phyloP scores from a whole-genome alignment of 2,329 filamentous ascomycete species.

The Lachnellula hyalina region DNA sequence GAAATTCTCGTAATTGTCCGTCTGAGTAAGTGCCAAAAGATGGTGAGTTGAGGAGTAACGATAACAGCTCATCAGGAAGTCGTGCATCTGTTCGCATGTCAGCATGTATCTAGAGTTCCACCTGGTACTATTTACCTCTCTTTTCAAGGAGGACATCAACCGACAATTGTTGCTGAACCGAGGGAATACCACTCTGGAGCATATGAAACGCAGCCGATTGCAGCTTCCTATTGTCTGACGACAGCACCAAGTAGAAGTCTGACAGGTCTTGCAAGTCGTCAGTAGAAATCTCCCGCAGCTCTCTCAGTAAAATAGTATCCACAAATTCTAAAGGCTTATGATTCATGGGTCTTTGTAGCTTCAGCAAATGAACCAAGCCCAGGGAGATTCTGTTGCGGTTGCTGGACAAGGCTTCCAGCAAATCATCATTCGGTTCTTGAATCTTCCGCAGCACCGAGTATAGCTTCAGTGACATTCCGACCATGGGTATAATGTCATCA shows the following conservation, averaged over 20 bases:
- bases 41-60: constrained; percentile 74
- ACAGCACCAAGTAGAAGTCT: constrained; percentile 70
- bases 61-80: constrained; percentile 79
- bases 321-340: constrained; percentile 69
- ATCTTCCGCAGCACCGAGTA: constrained; percentile 58
- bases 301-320: constrained; percentile 66
- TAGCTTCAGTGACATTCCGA: constrained; percentile 70
- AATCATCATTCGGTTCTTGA: constrained; percentile 77
- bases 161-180: constrained; percentile 73
- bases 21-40: constrained; percentile 62
- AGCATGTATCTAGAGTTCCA: constrained; percentile 3
- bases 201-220: constrained; percentile 78
- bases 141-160: constrained; percentile 71
- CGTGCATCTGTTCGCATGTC: constrained; percentile 46
- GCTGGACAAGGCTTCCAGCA: constrained; percentile 66
- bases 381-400: constrained; percentile 50
- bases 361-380: constrained; percentile 60
- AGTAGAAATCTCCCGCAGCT: constrained; percentile 59
- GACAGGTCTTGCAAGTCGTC: constrained; percentile 57
- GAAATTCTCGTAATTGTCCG: constrained; percentile 62
- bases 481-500: constrained; percentile 52
- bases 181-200: constrained; percentile 74
- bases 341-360: constrained; percentile 39
- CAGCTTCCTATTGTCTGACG: constrained; percentile 67
- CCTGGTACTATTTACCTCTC: constrained; percentile 37